Conservation (phyloP, 129 eudicot species). For the Centrapalus pauciflorus region DNA sequence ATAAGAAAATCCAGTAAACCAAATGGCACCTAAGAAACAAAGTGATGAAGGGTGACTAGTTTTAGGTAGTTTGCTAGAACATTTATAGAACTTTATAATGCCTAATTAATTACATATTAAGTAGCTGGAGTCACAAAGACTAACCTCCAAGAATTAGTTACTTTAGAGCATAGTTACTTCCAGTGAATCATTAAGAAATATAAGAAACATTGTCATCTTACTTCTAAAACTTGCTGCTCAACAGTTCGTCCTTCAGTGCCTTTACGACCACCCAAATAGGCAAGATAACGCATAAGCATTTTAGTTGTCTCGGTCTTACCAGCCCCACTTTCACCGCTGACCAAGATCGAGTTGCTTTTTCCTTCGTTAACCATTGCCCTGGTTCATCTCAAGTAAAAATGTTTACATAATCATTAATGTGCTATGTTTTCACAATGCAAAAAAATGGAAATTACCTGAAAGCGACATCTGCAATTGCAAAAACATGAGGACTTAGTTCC, state of each 20-base stretch:
- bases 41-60: neutral
- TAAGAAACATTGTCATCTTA: conserved; percentile 30
- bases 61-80: neutral
- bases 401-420: conserved; percentile 21
- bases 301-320: conserved; percentile 99
- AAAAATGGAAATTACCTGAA: conserved; percentile 55
- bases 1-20: too few species aligned
- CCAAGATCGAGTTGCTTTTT: conserved; percentile 91
- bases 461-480: conserved; percentile 94
- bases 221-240: conserved; percentile 97
- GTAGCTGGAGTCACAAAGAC: conserved; percentile 7
- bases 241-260: conserved; percentile 97
- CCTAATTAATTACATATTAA: neutral
- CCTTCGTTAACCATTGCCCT: conserved; percentile 96
- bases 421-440: conserved; percentile 16
- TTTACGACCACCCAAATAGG: conserved; percentile 95
- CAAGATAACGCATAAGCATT: conserved; percentile 99
- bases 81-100: neutral
- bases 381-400: conserved; percentile 38
- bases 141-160: conserved; percentile 11
- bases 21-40: too few species aligned
- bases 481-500: conserved; percentile 96
- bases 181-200: neutral
- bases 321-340: conserved; percentile 99
- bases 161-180: neutral